phyloP scores from a whole-genome alignment of 1,139 yeast species.

The Hanseniaspora gamundiae region DNA sequence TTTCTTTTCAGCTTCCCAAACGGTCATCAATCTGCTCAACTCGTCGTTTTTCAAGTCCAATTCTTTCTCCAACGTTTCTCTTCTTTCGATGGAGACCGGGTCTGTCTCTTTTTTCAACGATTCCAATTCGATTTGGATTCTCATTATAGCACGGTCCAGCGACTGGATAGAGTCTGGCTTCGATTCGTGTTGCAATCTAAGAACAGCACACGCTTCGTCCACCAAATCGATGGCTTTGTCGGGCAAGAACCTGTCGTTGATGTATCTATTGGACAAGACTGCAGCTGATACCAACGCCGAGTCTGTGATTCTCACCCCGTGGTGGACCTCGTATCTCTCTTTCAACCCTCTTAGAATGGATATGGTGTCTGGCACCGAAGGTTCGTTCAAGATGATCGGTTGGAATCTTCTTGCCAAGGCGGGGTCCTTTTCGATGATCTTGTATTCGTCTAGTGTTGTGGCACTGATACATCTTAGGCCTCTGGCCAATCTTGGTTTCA shows the following conservation, averaged over 20 bases:
- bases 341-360: slow-evolving; percentile 87
- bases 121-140: slow-evolving; percentile 87
- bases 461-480: slow-evolving; percentile 97
- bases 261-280: slow-evolving; percentile 76
- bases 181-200: slow-evolving; percentile 89
- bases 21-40: slow-evolving; percentile 52
- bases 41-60: slow-evolving; percentile 52
- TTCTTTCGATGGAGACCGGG: slow-evolving; percentile 66
- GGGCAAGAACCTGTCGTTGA: slow-evolving; percentile 83
- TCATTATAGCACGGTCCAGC: slow-evolving; percentile 81
- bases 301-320: slow-evolving; percentile 93
- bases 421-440: slow-evolving; percentile 84
- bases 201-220: slow-evolving; percentile 94
- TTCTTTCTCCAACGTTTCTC: slow-evolving; percentile 50
- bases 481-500: slow-evolving; percentile 90
- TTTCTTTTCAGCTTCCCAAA: slow-evolving; percentile 77
- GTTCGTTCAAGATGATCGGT: slow-evolving; percentile 77
- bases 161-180: slow-evolving; percentile 91
- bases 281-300: slow-evolving; percentile 93
- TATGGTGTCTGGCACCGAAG: slow-evolving; percentile 85
- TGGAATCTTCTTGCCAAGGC: slow-evolving; percentile 89
- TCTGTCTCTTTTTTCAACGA: slow-evolving; percentile 89
- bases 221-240: slow-evolving; percentile 94
- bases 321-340: slow-evolving; percentile 92
- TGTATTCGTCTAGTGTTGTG: slow-evolving; percentile 81